phyloP scores from a whole-genome alignment of 345 rosid genomes.

The Ceriops zippeliana region DNA sequence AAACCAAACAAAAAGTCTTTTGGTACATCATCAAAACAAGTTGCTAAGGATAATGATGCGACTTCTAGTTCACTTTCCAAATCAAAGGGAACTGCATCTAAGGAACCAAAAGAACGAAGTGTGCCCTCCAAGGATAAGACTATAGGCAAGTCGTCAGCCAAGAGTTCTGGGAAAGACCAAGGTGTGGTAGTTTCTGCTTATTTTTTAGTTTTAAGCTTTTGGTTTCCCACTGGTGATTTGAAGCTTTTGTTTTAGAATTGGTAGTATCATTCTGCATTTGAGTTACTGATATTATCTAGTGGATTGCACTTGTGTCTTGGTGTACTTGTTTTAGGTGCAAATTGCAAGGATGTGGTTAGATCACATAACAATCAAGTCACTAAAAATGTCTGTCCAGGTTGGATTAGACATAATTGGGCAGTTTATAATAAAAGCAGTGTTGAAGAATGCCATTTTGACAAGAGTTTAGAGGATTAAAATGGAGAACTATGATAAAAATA shows the following conservation, averaged over 20 bases:
- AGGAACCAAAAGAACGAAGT: slow-evolving; percentile 36
- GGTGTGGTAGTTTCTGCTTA: slow-evolving; percentile 33
- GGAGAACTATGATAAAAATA: no score
- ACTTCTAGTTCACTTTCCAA: slow-evolving; percentile 35
- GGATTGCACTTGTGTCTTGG: no score
- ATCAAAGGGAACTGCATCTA: slow-evolving; percentile 42
- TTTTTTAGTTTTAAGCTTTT: slow-evolving; percentile 9
- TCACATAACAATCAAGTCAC: no score
- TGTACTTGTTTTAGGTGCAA: no score
- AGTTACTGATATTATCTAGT: no score
- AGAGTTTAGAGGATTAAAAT: no score
- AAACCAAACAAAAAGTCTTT: slow-evolving; percentile 49
- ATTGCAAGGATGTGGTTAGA: no score
- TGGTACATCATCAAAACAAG: slow-evolving; percentile 45
- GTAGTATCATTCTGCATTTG: not conserved
- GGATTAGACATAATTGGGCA: no score
- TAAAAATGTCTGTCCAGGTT: no score
- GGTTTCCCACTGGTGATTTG: not conserved
- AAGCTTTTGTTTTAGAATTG: not conserved
- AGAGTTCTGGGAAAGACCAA: slow-evolving; percentile 58
- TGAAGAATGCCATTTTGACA: no score
- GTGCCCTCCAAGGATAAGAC: slow-evolving; percentile 47
- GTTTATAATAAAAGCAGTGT: no score
- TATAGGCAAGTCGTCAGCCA: slow-evolving; percentile 18
- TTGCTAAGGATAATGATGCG: slow-evolving; percentile 26